phyloP scores from a whole-genome alignment of 306 rosid genomes.

The Glycine latifolia region DNA sequence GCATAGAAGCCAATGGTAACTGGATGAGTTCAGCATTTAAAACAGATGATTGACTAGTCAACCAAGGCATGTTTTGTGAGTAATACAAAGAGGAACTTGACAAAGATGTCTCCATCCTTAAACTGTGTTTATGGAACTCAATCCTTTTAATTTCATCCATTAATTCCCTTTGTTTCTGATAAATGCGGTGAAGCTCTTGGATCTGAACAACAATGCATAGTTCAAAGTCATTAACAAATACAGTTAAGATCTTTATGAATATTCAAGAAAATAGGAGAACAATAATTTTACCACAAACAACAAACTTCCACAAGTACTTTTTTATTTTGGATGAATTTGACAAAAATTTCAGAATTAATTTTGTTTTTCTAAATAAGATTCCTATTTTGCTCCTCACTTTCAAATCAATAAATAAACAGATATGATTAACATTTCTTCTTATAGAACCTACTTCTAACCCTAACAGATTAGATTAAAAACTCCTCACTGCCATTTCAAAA shows the following conservation, averaged over 20 bases:
- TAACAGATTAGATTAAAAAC: slow-evolving; percentile 8
- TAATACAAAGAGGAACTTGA: slow-evolving; percentile 46
- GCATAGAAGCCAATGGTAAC: slow-evolving; percentile 50
- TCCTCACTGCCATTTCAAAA: slow-evolving; percentile 28
- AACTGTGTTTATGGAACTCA: slow-evolving; percentile 51
- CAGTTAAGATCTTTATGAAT: slow-evolving; percentile 24
- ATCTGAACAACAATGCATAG: slow-evolving; percentile 60
- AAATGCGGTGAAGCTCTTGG: slow-evolving; percentile 85
- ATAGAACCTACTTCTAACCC: slow-evolving; percentile 17
- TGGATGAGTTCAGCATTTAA: slow-evolving; percentile 45
- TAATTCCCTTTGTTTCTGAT: slow-evolving; percentile 74
- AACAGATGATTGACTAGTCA: slow-evolving; percentile 50
- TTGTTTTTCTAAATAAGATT: slow-evolving; percentile 26
- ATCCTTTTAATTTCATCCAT: slow-evolving; percentile 65
- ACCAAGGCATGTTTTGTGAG: slow-evolving; percentile 54
- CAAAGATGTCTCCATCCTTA: slow-evolving; percentile 53
- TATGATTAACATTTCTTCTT: not conserved
- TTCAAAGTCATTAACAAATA: slow-evolving; percentile 17
- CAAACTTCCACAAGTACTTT: slow-evolving; percentile 31
- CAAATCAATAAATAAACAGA: not conserved
- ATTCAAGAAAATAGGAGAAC: slow-evolving; percentile 30
- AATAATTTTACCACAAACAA: slow-evolving; percentile 24
- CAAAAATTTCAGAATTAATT: slow-evolving; percentile 5
- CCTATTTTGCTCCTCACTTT: slow-evolving; percentile 2
- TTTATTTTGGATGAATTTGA: not conserved